These are phyloP conservation scores for Rhodamnia argentea DNA, from an alignment of 345 rosid genomes.

Conservation along the genomic window DNA sequence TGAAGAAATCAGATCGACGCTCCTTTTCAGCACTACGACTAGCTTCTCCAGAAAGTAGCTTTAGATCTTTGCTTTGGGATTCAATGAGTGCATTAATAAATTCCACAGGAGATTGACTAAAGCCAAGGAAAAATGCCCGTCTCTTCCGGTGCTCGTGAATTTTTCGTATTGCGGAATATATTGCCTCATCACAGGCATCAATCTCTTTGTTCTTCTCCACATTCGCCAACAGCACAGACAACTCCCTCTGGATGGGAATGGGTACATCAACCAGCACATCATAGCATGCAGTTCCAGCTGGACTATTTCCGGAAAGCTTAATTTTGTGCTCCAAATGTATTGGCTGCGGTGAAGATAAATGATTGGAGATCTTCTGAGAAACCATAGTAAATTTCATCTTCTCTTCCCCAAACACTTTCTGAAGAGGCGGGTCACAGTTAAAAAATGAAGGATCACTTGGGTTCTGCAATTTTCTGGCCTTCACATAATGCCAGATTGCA, in stretches of 20 bases:
- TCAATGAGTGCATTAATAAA: conserved; percentile 87
- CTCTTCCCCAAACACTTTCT: conserved; percentile 87
- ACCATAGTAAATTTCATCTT: conserved; percentile 78
- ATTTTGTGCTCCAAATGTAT: conserved; percentile 86
- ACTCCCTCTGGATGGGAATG: conserved; percentile 84
- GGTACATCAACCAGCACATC: conserved; percentile 95
- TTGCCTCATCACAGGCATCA: conserved; percentile 89
- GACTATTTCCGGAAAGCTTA: conserved; percentile 83
- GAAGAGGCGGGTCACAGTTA: conserved; percentile 77
- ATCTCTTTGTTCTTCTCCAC: conserved; percentile 98
- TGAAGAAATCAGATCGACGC: conserved; percentile 79
- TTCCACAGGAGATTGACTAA: conserved; percentile 95
- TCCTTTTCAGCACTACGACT: conserved; percentile 85
- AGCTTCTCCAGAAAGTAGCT: conserved; percentile 80
- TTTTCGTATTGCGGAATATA: conserved; percentile 83
- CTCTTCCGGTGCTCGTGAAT: conserved; percentile 91
- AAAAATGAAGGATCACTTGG: conserved; percentile 83
- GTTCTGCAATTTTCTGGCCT: conserved; percentile 91
- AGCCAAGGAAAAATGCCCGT: conserved; percentile 90
- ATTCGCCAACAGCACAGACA: conserved; percentile 72
- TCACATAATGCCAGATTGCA: conserved; percentile 97
- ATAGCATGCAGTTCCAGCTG: conserved; percentile 80
- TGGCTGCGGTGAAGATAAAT: conserved; percentile 78
- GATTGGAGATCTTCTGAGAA: conserved; percentile 80
- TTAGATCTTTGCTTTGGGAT: conserved; percentile 88